Base-by-base conservation (phyloP, 495 filamentous ascomycete species). In the Trichoderma virens region DNA sequence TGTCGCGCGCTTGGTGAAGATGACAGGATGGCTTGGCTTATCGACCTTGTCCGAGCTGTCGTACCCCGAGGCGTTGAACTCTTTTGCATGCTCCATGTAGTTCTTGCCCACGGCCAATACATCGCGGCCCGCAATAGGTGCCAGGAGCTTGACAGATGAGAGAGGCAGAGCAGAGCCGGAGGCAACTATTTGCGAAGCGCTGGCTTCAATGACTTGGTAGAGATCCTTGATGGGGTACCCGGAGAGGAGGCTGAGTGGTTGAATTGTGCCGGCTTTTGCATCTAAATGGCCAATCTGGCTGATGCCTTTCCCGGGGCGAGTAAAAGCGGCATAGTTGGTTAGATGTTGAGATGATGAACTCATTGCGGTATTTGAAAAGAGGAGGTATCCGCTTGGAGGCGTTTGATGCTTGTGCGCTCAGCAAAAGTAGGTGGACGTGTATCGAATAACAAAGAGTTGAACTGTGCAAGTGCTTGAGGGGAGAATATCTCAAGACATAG, bases 81-180 rank as follows among this genome's bases (percentile, higher is more conserved):
- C 51, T 6, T 56, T 56, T 18, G 27, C 51, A 83, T 85, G 83
- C 64, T 83, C 79, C 32, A 69, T 73, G 70, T 85, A 85, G 60
- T 85, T 84, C 69, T 84, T 83, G 7, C 82, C 83, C 14, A 85
- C 77, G 4, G 76, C 77, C 1, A 84, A 71, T 8, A 85, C 69
- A 69, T 85, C 83, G n/a, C 82, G 74, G 8, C 73, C 80, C 8
- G 72, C 69, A 64, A 85, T 73, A 0, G 83, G 78, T 0, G 83
- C 71, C 2, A 82, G 74, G 9, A 80, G 62, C 59, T 78, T 75
- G 16, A 79, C 77, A 1, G 69, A 71, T 31, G 67, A 71, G 13
- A 76, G 67, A 34, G 72, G 65, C 32, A 83, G 64, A n/a, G 75
- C 59, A n/a, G 73, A 67, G 4, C 70, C 72, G 23, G 69, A 35